Evolutionary conservation across 2,329 filamentous ascomycete genomes (phyloP).

Genomic region (Blumeria hordei): DNA sequence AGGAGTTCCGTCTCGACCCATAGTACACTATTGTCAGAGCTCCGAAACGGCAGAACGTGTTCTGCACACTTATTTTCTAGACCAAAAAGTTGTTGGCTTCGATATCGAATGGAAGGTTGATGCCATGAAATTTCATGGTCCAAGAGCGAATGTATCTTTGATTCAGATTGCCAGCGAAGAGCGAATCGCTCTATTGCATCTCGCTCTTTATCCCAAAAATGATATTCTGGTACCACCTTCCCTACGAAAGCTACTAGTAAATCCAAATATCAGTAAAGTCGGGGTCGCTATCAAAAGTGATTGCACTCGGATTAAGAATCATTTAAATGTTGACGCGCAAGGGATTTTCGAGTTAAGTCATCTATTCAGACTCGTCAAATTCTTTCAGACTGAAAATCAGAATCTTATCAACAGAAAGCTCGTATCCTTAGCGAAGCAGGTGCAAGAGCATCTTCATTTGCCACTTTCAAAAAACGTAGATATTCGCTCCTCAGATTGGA

Average conservation of each 20-base stretch:
- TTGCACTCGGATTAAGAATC: slow-evolving; percentile 40
- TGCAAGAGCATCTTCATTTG: slow-evolving; percentile 43
- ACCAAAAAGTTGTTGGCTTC: slow-evolving; percentile 55
- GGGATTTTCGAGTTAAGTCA: slow-evolving; percentile 66
- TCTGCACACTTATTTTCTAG: slow-evolving; percentile 36
- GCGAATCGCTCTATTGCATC: slow-evolving; percentile 59
- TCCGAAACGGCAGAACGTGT: slow-evolving; percentile 42
- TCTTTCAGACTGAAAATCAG: slow-evolving; percentile 24
- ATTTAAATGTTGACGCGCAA: slow-evolving; percentile 35
- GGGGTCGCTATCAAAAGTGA: slow-evolving; percentile 58
- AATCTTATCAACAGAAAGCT: slow-evolving; percentile 37
- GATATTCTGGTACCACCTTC: slow-evolving; percentile 39
- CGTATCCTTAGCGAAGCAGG: slow-evolving; percentile 43
- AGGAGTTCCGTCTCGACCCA: slow-evolving; percentile 24
- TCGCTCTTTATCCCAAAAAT: slow-evolving; percentile 34
- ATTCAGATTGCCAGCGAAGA: slow-evolving; percentile 62
- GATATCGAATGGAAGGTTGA: slow-evolving; percentile 63
- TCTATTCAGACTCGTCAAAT: slow-evolving; percentile 54
- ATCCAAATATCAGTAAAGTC: slow-evolving; percentile 41
- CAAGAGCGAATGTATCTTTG: slow-evolving; percentile 50
- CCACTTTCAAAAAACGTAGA: slow-evolving; percentile 47
- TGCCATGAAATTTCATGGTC: slow-evolving; percentile 21
- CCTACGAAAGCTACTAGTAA: slow-evolving; percentile 48
- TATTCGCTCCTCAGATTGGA: slow-evolving; percentile 59
- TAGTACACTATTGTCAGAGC: slow-evolving; percentile 54